phyloP scores from a whole-genome alignment of 2,329 filamentous ascomycete genomes.

The Cladorrhinum sp. region DNA sequence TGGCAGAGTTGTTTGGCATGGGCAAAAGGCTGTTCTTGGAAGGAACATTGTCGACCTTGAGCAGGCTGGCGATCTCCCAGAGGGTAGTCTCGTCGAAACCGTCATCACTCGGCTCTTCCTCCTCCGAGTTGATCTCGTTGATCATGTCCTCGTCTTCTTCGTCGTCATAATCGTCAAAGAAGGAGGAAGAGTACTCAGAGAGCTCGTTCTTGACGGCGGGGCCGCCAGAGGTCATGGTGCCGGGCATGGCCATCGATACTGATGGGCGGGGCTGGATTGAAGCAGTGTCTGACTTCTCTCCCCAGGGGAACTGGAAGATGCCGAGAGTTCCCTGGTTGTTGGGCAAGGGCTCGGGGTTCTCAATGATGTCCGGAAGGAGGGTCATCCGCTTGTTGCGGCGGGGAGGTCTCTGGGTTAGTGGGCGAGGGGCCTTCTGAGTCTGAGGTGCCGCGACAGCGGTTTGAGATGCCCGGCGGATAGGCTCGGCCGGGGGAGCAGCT shows the following conservation, averaged over 20 bases:
- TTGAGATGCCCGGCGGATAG: slow-evolving; percentile 13
- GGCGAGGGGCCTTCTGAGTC: slow-evolving; percentile 36
- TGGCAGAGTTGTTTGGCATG: slow-evolving; percentile 28
- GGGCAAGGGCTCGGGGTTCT: slow-evolving; percentile 57
- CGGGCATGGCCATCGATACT: slow-evolving; percentile 47
- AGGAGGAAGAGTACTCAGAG: slow-evolving; percentile 47
- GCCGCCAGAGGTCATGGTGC: slow-evolving; percentile 47
- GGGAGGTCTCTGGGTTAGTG: slow-evolving; percentile 51
- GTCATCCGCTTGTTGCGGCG: slow-evolving; percentile 56
- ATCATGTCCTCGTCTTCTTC: slow-evolving; percentile 40
- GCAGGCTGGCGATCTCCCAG: slow-evolving; percentile 61
- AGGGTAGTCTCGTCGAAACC: slow-evolving; percentile 60
- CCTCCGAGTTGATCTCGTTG: slow-evolving; percentile 33
- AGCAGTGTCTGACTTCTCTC: slow-evolving; percentile 58
- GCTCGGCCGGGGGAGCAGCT: slow-evolving; percentile 25
- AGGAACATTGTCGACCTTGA: slow-evolving; percentile 51
- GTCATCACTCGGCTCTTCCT: slow-evolving; percentile 42
- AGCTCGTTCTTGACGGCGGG: slow-evolving; percentile 32
- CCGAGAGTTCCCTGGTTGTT: slow-evolving; percentile 58
- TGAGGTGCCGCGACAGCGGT: not conserved
- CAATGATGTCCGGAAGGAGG: slow-evolving; percentile 59
- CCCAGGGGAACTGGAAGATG: slow-evolving; percentile 66
- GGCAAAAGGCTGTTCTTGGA: slow-evolving; percentile 51
- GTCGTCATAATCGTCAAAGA: slow-evolving; percentile 60
- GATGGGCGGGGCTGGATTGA: slow-evolving; percentile 39